Conservation (phyloP, 176 grass and related monocot genomes). For the Rhynchospora tenuis region DNA sequence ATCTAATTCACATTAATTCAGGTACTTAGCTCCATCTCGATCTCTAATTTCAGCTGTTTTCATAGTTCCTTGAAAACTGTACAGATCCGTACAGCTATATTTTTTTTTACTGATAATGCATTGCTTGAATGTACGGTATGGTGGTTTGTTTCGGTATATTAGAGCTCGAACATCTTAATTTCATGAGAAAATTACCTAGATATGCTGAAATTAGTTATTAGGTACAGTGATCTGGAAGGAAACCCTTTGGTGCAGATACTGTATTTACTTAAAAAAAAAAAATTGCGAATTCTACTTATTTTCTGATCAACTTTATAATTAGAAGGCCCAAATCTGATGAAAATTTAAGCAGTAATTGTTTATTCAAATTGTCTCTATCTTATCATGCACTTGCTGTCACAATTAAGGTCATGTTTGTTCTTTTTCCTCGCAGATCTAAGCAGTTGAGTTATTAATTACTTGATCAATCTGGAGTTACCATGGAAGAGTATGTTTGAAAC, state of each 20-base stretch:
- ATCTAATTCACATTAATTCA: background rate
- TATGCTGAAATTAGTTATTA: background rate
- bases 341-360: background rate
- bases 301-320: background rate
- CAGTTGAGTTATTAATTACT: background rate
- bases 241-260: background rate
- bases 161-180: background rate
- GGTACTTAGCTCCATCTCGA: background rate
- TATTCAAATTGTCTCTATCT: background rate
- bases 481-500: constrained; percentile 15
- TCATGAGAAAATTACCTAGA: background rate
- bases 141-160: background rate
- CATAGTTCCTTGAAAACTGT: background rate
- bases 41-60: background rate
- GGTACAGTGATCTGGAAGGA: background rate
- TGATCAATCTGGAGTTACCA: constrained; percentile 5
- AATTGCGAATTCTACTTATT: background rate
- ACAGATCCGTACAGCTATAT: background rate
- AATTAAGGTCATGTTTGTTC: background rate
- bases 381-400: background rate
- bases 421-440: background rate
- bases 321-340: background rate
- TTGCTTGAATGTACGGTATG: background rate
- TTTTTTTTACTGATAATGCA: background rate
- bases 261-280: background rate